Percentiles rank a stretch among this genome's conserved stretches.
Evolutionary conservation across 768 basidiomycete species (phyloP).

Genomic region (Calocybe indica): DNA sequence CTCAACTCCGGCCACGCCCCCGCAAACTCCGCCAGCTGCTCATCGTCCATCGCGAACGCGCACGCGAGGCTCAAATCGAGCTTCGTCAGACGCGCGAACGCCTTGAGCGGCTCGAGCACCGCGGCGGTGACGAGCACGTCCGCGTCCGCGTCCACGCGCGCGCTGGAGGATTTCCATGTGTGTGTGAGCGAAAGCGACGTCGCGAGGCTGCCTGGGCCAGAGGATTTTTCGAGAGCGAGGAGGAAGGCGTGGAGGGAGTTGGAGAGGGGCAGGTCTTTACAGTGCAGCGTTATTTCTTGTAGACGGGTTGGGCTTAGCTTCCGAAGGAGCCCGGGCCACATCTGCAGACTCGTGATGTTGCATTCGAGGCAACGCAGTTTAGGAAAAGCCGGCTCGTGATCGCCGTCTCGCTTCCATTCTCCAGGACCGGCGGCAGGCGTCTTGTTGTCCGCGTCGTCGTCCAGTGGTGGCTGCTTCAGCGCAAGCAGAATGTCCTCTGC

Average conservation of each 20-base stretch:
- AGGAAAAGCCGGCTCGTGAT: background rate
- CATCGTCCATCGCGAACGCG: background rate
- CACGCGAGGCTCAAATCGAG: background rate
- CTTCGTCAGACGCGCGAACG: background rate
- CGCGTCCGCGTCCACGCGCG: background rate
- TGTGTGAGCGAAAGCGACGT: background rate
- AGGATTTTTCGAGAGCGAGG: background rate
- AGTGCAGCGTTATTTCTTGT: background rate
- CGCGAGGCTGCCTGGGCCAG: background rate
- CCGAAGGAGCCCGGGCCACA: background rate
- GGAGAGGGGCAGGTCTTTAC: background rate
- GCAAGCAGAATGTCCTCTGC: too few species aligned
- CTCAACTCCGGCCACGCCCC: constrained; percentile 1
- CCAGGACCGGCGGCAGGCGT: background rate
- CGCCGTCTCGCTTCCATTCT: background rate
- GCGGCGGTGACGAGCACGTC: background rate
- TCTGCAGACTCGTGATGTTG: background rate
- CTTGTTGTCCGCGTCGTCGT: background rate
- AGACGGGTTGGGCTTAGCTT: background rate
- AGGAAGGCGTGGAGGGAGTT: background rate
- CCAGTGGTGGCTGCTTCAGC: too few species aligned
- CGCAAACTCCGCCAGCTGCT: background rate
- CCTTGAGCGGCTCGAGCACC: background rate
- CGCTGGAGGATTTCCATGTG: background rate
- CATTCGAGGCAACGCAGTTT: background rate